Conservation (phyloP, 1,139 yeast species). For the Scheffersomyces lignicola region DNA sequence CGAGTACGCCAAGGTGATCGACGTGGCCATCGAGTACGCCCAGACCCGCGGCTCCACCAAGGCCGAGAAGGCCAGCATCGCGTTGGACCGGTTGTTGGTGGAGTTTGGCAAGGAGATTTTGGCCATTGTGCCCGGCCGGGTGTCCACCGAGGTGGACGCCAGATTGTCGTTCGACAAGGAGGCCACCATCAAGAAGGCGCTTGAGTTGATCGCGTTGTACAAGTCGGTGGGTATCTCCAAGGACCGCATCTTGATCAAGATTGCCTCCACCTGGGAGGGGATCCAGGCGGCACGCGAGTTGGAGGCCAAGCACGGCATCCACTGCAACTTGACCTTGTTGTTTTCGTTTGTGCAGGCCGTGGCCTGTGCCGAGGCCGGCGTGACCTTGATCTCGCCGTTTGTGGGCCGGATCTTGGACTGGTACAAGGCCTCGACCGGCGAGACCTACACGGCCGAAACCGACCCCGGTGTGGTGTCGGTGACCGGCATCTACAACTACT, state of each 20-base stretch:
- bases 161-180: slow-evolving; percentile 94
- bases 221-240: slow-evolving; percentile 78
- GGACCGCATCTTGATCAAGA: slow-evolving; percentile 91
- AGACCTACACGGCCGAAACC: slow-evolving; percentile 72
- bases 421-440: slow-evolving; percentile 94
- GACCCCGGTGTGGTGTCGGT: slow-evolving; percentile 98
- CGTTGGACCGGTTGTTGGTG: slow-evolving; percentile 88
- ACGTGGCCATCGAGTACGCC: slow-evolving; percentile 86
- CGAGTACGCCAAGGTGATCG: slow-evolving; percentile 86
- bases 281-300: slow-evolving; percentile 97
- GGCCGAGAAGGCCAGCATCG: slow-evolving; percentile 58
- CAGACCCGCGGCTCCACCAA: slow-evolving; percentile 58
- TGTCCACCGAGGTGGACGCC: slow-evolving; percentile 98
- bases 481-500: slow-evolving; percentile 87
- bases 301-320: slow-evolving; percentile 87
- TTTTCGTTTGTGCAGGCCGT: slow-evolving; percentile 97
- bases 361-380: slow-evolving; percentile 97
- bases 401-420: slow-evolving; percentile 99
- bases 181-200: slow-evolving; percentile 89
- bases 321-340: slow-evolving; percentile 92
- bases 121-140: slow-evolving; percentile 97
- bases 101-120: slow-evolving; percentile 95
- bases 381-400: slow-evolving; percentile 95
- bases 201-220: slow-evolving; percentile 82
- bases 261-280: slow-evolving; percentile 99